Evolutionary conservation across 352 stramenopile genomes (phyloP), one percentile per base, ranked within the genome.

Genomic region (Phytopythium boreale): DNA sequence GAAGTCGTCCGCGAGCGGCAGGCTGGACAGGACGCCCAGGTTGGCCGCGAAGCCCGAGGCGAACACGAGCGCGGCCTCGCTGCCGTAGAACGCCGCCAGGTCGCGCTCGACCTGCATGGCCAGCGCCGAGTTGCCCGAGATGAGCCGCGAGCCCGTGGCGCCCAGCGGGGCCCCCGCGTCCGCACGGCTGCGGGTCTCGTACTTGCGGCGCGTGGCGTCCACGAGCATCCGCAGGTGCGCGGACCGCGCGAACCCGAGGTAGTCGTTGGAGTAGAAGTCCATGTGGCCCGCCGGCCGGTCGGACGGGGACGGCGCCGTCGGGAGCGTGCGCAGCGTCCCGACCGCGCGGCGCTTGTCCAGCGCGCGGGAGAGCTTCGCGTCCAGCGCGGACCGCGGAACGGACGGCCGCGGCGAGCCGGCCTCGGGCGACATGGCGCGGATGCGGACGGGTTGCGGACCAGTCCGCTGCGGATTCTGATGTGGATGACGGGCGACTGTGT

Each of bases 251-350:
- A 99, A 81, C 20, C 97, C 96, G 22, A 99, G 77, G 68, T 99
- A 99, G 64, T 99, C 97, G 69, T 99, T 99, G 58, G 90, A 98
- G 64, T 84, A 97, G 73, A 99, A 99, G 72, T 99, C 97, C 49
- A 97, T 72, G 31, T 68, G 80, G 50, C 67, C 59, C 20, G 51
- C 27, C 6, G 29, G 20, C 22, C 24, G 22, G 14, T 67, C 49
- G 44, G 70, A 78, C 14, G 65, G 49, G 14, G 66, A 56, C 17
- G 68, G 57, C 1, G 65, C 56, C 34, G 76, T 39, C 50, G 82
- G 70, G 10, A 93, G 68, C 17, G 62, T 63, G 19, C 85, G 81
- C 52, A 89, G 70, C 34, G 79, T 92, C 37, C 85, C 85, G 31
- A 90, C 73, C 50, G 27, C 29, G 22, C 52, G 67, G 1, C 67